Evolutionary conservation across 1,284 basidiomycete species (phyloP).

Genomic region (Lentinula novae-zelandiae): DNA sequence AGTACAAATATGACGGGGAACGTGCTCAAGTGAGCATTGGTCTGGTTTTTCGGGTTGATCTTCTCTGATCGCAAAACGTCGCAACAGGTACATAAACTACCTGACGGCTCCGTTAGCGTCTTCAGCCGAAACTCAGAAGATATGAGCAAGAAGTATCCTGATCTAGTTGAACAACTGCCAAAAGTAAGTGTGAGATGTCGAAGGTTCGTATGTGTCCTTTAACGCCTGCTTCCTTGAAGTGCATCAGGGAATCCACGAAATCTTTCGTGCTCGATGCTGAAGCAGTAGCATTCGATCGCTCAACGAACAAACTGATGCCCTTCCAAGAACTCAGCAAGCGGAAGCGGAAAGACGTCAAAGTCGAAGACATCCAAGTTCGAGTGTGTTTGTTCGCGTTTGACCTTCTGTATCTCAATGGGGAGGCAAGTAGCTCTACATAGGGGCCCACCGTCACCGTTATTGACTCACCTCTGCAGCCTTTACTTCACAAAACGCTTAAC

Average conservation of each 20-base stretch:
- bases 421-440: constrained; percentile 48
- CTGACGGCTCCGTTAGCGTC: constrained; percentile 78
- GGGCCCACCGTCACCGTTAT: background rate
- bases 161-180: constrained; percentile 91
- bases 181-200: constrained; percentile 45
- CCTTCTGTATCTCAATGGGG: constrained; percentile 90
- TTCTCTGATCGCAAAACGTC: background rate
- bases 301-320: constrained; percentile 82
- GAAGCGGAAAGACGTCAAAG: constrained; percentile 96
- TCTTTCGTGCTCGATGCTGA: constrained; percentile 96
- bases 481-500: constrained; percentile 62
- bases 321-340: constrained; percentile 97
- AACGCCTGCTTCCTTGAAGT: constrained; percentile 44
- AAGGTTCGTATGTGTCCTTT: constrained; percentile 10
- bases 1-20: constrained; percentile 99
- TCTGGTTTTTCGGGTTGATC: background rate
- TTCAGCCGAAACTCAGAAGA: constrained; percentile 99
- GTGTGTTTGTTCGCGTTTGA: constrained; percentile 98
- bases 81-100: constrained; percentile 73
- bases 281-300: constrained; percentile 92
- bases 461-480: constrained; percentile 39
- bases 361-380: constrained; percentile 93
- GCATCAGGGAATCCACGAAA: constrained; percentile 76
- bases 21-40: constrained; percentile 73
- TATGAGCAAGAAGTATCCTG: constrained; percentile 99